Conservation (phyloP, 1,139 yeast genomes). For the Diutina siamensis region DNA sequence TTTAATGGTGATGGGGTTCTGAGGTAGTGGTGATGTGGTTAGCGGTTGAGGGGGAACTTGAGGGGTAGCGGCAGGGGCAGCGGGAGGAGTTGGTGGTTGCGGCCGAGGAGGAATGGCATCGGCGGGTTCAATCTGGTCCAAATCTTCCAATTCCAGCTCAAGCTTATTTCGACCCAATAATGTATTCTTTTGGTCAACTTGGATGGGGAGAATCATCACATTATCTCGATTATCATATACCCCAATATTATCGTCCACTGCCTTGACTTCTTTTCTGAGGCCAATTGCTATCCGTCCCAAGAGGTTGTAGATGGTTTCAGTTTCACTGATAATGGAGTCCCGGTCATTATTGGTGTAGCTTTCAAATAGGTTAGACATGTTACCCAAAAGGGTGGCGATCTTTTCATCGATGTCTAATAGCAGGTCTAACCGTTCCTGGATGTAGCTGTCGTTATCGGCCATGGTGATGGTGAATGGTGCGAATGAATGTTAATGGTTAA, state of each 20-base stretch:
- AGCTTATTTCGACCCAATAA: conserved; percentile 41
- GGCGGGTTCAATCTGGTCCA: conserved; percentile 8
- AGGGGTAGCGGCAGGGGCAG: background rate
- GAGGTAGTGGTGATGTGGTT: background rate
- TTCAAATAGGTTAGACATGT: conserved; percentile 26
- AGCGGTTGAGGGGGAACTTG: background rate
- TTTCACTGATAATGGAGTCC: conserved; percentile 11
- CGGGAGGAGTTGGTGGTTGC: background rate
- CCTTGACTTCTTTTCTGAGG: conserved; percentile 44
- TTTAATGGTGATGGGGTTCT: no score
- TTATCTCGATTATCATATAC: conserved; percentile 34
- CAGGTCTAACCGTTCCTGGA: conserved; percentile 35
- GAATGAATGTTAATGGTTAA: background rate
- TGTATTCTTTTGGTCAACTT: conserved; percentile 52
- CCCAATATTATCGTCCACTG: conserved; percentile 47
- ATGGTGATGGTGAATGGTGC: background rate
- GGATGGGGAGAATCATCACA: conserved; percentile 46
- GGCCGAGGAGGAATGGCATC: background rate
- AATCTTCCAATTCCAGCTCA: conserved; percentile 21
- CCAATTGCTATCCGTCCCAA: conserved; percentile 33
- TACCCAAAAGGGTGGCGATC: conserved; percentile 33
- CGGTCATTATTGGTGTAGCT: conserved; percentile 18
- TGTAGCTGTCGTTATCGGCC: conserved; percentile 13
- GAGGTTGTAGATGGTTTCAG: conserved; percentile 20
- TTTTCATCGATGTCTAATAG: conserved; percentile 31